These are phyloP conservation scores for Candida dubliniensis DNA, from an alignment of 1,139 yeast species.

Conservation along the genomic window DNA sequence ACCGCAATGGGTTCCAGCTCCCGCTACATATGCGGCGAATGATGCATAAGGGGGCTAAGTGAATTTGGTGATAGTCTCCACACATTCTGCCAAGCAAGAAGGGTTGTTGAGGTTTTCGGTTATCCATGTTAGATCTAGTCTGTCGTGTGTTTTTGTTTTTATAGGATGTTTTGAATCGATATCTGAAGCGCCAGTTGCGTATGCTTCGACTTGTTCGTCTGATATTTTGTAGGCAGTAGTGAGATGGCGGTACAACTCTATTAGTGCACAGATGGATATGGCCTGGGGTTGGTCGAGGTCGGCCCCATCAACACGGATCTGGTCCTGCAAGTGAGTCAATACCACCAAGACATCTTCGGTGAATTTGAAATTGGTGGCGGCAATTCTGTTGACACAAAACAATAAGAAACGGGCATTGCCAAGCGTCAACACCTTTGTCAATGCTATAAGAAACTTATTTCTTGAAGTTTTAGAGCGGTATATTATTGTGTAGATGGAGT, in stretches of 20 bases:
- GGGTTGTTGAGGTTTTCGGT: conserved; percentile 5
- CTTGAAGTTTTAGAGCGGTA: conserved; percentile 36
- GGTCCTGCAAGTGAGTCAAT: conserved; percentile 16
- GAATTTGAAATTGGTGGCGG: conserved; percentile 33
- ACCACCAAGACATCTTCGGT: conserved; percentile 40
- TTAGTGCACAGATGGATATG: conserved; percentile 14
- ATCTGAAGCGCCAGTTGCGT: conserved; percentile 9
- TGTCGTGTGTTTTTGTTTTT: conserved; percentile 2
- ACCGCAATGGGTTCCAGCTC: conserved; percentile 12
- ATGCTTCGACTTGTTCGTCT: conserved; percentile 15
- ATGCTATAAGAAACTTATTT: conserved; percentile 42
- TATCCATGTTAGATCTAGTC: conserved; percentile 8
- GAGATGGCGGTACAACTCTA: conserved; percentile 24
- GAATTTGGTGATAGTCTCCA: conserved; percentile 3
- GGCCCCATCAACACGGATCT: conserved; percentile 33
- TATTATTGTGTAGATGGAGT: conserved; percentile 43
- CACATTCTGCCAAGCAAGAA: not conserved
- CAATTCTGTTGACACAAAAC: conserved; percentile 21
- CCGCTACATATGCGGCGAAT: conserved; percentile 8
- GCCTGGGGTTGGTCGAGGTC: conserved; percentile 20
- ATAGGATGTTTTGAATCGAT: conserved; percentile 11
- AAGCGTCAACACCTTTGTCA: conserved; percentile 26
- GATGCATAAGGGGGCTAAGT: not conserved
- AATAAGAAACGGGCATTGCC: conserved; percentile 9
- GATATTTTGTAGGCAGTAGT: conserved; percentile 23